These are phyloP conservation scores for Kokia cookei DNA, from an alignment of 441 rosid species.

Conservation along the genomic window DNA sequence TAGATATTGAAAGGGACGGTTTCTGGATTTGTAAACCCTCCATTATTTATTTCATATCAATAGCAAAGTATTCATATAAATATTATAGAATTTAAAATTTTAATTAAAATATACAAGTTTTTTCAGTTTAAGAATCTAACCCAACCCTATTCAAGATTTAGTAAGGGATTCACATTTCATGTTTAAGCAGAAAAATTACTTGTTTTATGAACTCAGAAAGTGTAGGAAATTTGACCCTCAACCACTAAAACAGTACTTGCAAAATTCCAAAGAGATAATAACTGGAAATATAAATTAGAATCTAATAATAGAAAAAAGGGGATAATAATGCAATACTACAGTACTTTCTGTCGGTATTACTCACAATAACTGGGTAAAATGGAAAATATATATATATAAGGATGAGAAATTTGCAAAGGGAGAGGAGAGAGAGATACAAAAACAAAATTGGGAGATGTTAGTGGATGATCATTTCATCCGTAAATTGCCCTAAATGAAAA, in stretches of 20 bases:
- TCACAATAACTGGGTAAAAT: background rate
- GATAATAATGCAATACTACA: slow-evolving; percentile 4
- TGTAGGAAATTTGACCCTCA: background rate
- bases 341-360: slow-evolving; percentile 15
- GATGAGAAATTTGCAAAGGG: slow-evolving; percentile 9
- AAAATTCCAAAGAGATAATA: too few species aligned
- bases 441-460: slow-evolving; percentile 9
- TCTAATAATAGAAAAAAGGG: background rate
- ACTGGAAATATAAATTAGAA: background rate
- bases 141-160: too few species aligned
- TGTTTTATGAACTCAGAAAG: too few species aligned
- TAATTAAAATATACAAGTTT: too few species aligned
- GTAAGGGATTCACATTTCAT: too few species aligned
- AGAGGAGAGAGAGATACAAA: slow-evolving; percentile 13
- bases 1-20: background rate
- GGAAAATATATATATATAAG: background rate
- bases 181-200: too few species aligned
- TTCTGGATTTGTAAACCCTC: background rate
- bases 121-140: too few species aligned
- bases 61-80: too few species aligned
- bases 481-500: slow-evolving; percentile 12
- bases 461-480: background rate
- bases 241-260: background rate
- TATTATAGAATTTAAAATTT: too few species aligned
- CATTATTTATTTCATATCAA: too few species aligned